Evolutionary conservation across 495 filamentous ascomycete genomes (phyloP).

Genomic region (Sporormia fimetaria): DNA sequence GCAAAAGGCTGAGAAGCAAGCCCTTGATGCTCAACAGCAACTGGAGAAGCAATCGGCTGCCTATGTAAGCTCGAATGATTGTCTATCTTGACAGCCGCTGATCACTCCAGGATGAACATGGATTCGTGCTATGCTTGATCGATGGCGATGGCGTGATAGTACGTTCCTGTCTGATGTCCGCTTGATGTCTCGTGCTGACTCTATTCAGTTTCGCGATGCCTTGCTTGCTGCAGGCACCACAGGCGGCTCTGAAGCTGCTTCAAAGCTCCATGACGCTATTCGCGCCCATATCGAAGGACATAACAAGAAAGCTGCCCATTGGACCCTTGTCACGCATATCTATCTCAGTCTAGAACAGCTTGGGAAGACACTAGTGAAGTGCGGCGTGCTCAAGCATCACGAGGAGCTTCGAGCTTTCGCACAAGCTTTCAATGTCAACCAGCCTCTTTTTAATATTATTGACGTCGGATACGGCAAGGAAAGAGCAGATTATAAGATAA

Average conservation of each 20-base stretch:
- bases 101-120: constrained; percentile 27
- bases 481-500: constrained; percentile 33
- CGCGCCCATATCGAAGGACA: constrained; percentile 23
- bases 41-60: constrained; percentile 8
- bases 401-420: constrained; percentile 28
- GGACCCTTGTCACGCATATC: constrained; percentile 31
- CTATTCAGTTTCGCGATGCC: constrained; percentile 29
- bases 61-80: too few species aligned
- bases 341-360: constrained; percentile 32
- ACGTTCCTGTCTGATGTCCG: constrained; percentile 7
- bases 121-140: constrained; percentile 32
- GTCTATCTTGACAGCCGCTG: too few species aligned
- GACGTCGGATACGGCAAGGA: constrained; percentile 35
- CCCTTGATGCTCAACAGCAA: constrained; percentile 7
- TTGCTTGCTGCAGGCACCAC: constrained; percentile 26
- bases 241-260: constrained; percentile 33
- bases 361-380: constrained; percentile 23
- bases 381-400: constrained; percentile 25
- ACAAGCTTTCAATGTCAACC: constrained; percentile 31
- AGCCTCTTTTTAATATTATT: constrained; percentile 33
- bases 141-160: constrained; percentile 35
- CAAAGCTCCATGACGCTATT: constrained; percentile 28
- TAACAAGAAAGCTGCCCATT: constrained; percentile 22
- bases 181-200: background rate
- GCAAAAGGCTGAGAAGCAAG: constrained; percentile 5